phyloP scores from a whole-genome alignment of 768 basidiomycete species.

The Favolaschia claudopus region DNA sequence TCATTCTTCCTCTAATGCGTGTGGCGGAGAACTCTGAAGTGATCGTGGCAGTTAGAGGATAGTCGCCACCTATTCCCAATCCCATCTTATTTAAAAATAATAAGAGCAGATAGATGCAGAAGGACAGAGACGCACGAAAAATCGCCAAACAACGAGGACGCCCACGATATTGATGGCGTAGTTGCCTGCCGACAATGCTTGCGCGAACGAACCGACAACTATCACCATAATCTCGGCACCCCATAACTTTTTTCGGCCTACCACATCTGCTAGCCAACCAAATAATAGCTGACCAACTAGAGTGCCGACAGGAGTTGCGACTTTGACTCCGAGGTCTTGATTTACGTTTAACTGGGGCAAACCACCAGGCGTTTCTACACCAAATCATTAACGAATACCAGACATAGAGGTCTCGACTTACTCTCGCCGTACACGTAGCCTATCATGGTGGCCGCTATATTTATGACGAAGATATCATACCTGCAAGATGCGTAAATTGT shows the following conservation, averaged over 20 bases:
- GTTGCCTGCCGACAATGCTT: conserved; percentile 75
- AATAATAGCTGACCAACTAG: conserved; percentile 80
- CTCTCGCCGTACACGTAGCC: conserved; percentile 77
- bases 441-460: conserved; percentile 84
- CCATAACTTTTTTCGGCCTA: conserved; percentile 89
- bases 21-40: conserved; percentile 89
- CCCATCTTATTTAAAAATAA: too few species aligned
- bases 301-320: conserved; percentile 79
- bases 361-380: conserved; percentile 35
- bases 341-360: conserved; percentile 54
- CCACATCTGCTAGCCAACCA: conserved; percentile 79
- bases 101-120: not conserved
- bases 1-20: conserved; percentile 80
- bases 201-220: conserved; percentile 80
- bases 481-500: conserved; percentile 33
- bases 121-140: conserved; percentile 53
- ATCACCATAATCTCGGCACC: conserved; percentile 84
- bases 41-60: conserved; percentile 86
- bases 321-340: conserved; percentile 82
- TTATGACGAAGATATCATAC: conserved; percentile 92
- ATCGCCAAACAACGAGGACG: conserved; percentile 84
- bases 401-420: too few species aligned
- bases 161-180: conserved; percentile 77
- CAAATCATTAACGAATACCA: too few species aligned
- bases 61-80: conserved; percentile 89